Percentiles rank a stretch among this genome's conserved stretches.
phyloP scores from a whole-genome alignment of 1,139 yeast species.

The Barnettozyma hawaiiensis region DNA sequence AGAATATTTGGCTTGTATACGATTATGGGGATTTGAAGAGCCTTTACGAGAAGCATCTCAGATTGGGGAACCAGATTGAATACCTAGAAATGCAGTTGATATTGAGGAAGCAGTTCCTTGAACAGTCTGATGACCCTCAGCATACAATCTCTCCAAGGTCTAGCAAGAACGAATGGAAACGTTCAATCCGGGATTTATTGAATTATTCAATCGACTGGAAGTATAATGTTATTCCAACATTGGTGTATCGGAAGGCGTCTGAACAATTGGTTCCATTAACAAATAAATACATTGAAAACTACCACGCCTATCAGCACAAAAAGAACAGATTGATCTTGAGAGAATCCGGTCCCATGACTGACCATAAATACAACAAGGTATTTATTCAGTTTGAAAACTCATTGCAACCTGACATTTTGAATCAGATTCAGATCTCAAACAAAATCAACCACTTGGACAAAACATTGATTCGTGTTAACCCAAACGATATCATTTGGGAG shows the following conservation, averaged over 20 bases:
- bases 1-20: constrained; percentile 46
- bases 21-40: constrained; percentile 35
- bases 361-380: constrained; percentile 33
- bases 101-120: constrained; percentile 15
- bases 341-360: constrained; percentile 22
- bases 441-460: constrained; percentile 39
- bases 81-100: constrained; percentile 27
- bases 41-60: constrained; percentile 31
- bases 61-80: constrained; percentile 40
- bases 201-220: constrained; percentile 6
- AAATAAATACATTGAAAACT: constrained; percentile 11
- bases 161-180: constrained; percentile 5
- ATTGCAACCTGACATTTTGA: constrained; percentile 46
- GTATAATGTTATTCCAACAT: constrained; percentile 5
- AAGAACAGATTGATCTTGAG: constrained; percentile 24
- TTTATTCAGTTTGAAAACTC: constrained; percentile 49
- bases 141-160: constrained; percentile 3
- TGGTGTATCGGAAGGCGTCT: constrained; percentile 2
- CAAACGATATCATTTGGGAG: constrained; percentile 56
- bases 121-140: background rate
- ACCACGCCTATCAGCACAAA: constrained; percentile 19
- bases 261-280: constrained; percentile 9
- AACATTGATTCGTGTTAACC: constrained; percentile 46
- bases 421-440: constrained; percentile 46
- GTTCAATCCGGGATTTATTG: constrained; percentile 1